Evolutionary conservation across 306 rosid genomes (phyloP).

Genomic region (Fragaria vesca): DNA sequence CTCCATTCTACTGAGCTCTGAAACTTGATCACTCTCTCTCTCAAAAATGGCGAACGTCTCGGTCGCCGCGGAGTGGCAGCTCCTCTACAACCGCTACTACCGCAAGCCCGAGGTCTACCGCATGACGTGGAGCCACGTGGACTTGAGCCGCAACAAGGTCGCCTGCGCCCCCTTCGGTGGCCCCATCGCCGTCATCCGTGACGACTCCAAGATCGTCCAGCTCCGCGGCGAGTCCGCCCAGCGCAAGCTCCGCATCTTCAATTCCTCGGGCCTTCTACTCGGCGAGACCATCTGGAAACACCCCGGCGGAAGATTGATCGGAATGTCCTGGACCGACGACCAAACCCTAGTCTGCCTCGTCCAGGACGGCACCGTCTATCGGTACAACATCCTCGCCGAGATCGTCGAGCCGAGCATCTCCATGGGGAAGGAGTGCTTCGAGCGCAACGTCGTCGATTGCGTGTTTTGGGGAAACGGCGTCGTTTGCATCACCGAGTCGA

Average conservation of each 20-base stretch:
- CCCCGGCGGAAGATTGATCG: conserved; percentile 79
- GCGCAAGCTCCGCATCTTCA: conserved; percentile 89
- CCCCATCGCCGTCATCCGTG: conserved; percentile 90
- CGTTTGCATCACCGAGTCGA: conserved; percentile 73
- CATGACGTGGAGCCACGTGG: conserved; percentile 77
- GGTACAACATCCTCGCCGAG: conserved; percentile 66
- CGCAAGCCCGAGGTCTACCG: conserved; percentile 82
- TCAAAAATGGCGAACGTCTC: conserved; percentile 76
- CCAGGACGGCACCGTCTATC: conserved; percentile 88
- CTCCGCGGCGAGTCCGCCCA: conserved; percentile 93
- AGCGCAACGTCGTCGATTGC: conserved; percentile 80
- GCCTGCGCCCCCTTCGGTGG: conserved; percentile 95
- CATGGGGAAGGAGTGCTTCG: conserved; percentile 80
- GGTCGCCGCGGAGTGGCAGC: conserved; percentile 99
- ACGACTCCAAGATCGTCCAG: conserved; percentile 98
- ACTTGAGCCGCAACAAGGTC: conserved; percentile 82
- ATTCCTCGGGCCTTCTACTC: conserved; percentile 61
- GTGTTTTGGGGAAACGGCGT: conserved; percentile 86
- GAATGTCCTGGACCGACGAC: conserved; percentile 84
- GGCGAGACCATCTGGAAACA: conserved; percentile 85
- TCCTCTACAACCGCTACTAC: conserved; percentile 87
- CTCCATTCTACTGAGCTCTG: neutral
- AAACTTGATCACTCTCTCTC: neutral
- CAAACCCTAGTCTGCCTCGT: conserved; percentile 76
- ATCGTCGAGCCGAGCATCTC: conserved; percentile 69